These are phyloP conservation scores for Corymbia maculata DNA, from an alignment of 345 rosid genomes.

Conservation along the genomic window DNA sequence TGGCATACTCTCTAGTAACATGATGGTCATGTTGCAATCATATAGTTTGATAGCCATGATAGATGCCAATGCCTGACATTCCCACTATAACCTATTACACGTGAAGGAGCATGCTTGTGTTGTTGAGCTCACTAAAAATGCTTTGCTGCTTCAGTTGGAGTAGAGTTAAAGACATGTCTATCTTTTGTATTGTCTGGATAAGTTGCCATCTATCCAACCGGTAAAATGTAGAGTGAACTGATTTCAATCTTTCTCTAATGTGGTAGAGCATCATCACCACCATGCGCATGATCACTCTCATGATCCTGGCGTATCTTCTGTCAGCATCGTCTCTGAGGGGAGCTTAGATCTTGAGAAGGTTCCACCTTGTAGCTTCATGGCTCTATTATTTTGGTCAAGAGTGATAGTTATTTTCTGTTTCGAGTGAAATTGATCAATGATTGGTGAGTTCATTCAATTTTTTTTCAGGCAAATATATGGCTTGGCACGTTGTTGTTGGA, in stretches of 20 bases:
- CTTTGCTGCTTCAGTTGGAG: background rate
- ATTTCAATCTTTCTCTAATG: background rate
- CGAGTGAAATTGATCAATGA: background rate
- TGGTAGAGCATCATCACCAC: constrained; percentile 69
- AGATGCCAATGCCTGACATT: background rate
- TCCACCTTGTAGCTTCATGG: background rate
- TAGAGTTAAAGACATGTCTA: background rate
- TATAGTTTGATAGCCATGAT: background rate
- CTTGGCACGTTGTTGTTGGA: constrained; percentile 86
- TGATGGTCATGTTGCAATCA: background rate
- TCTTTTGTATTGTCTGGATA: background rate
- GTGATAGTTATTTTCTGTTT: background rate
- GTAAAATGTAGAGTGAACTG: background rate
- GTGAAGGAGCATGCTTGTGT: background rate
- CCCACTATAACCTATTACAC: background rate
- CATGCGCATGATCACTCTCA: constrained; percentile 88
- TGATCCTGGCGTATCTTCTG: constrained; percentile 93
- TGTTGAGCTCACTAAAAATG: background rate
- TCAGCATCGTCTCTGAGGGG: constrained; percentile 92
- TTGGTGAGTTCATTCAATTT: background rate
- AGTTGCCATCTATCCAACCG: background rate
- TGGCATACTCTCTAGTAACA: background rate
- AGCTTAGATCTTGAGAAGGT: constrained; percentile 95
- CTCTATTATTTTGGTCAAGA: background rate
- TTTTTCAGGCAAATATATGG: constrained; percentile 81